Evolutionary conservation across 2,329 filamentous ascomycete species (phyloP), one percentile per base, ranked within the genome.

Genomic region (Leptographium flavum): DNA sequence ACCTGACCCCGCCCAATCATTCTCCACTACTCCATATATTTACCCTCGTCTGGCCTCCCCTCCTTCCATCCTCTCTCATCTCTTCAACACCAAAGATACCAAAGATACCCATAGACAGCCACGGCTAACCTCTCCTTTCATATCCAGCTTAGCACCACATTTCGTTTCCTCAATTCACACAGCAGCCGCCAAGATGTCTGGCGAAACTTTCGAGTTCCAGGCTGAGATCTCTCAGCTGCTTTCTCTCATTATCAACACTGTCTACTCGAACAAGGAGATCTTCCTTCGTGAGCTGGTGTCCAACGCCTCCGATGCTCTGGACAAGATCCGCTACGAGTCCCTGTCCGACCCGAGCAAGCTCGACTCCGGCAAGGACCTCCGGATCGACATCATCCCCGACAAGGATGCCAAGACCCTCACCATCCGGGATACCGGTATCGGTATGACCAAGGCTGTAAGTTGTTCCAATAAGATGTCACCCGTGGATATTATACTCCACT

Each of bases 141-240:
- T 14, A 21, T 37, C 37, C 39, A 25, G 32, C 27, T 25, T 22
- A 35, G 21, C 6, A 23, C 15, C 19, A 46, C 17, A 13, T 21
- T 5, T 17, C 15, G 17, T 31, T 38, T 8, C 30, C 15, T 32
- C 13, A 27, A 5, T 22, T 28, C 19, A 23, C 28, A 28, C 23
- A 58, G 57, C 64, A 58, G 57, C 64, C 67, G 62, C 63, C 69
- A 84, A 66, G 66, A 94, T 94, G 86, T 70, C 87, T 69, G 88
- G 54, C 46, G 61, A 96, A 76, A 95, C 88, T 58, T 98, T 98
- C 74, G 90, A 96, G 83, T 98, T 96, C 77, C 92, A 98, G 83
- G 92, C 92, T 83, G 92, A 98, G 85, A 98, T 98, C 67, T 96
- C 90, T 84, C 92, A 98, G 86, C 86, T 98, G 56, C 84, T 98